A percentile compares a stretch with the other conserved stretches of the same genome.
Evolutionary conservation across 768 basidiomycete species (phyloP).

Genomic region (Leccinum truebloodii): DNA sequence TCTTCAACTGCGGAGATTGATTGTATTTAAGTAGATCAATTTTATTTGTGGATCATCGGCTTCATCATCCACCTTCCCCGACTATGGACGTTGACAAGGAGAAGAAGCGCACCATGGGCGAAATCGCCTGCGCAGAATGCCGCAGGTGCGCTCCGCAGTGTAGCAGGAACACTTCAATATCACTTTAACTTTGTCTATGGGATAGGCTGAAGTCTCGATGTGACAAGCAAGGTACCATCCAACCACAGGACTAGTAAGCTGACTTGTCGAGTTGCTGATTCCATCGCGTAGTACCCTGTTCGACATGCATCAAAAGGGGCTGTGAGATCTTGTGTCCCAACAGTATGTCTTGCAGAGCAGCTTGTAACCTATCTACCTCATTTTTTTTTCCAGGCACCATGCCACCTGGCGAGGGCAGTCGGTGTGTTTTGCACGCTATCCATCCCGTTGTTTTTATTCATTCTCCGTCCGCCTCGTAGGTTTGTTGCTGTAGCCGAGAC

Average conservation of each 20-base stretch:
- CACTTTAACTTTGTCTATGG: background rate
- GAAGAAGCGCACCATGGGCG: constrained; percentile 25
- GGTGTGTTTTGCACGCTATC: constrained; percentile 34
- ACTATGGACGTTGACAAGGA: constrained; percentile 23
- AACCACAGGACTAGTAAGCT: background rate
- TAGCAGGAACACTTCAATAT: background rate
- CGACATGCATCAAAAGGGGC: constrained; percentile 54
- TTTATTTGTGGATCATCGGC: background rate
- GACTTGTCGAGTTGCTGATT: constrained; percentile 3
- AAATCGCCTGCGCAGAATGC: constrained; percentile 36
- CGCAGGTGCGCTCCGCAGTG: constrained; percentile 21
- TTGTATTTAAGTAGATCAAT: constrained; percentile 6
- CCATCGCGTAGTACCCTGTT: constrained; percentile 24
- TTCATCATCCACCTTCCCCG: background rate
- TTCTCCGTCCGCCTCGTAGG: constrained; percentile 23
- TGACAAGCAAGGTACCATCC: constrained; percentile 23
- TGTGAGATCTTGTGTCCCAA: constrained; percentile 51
- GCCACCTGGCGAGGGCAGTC: constrained; percentile 56
- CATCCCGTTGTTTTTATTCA: background rate
- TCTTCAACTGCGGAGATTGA: constrained; percentile 8
- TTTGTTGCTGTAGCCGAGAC: constrained; percentile 56
- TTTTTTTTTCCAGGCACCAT: constrained; percentile 41
- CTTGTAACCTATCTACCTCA: background rate
- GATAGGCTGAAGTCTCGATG: constrained; percentile 31
- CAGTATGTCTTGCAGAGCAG: constrained; percentile 32